phyloP scores from a whole-genome alignment of 495 filamentous ascomycete genomes.

The Clohesyomyces aquaticus region DNA sequence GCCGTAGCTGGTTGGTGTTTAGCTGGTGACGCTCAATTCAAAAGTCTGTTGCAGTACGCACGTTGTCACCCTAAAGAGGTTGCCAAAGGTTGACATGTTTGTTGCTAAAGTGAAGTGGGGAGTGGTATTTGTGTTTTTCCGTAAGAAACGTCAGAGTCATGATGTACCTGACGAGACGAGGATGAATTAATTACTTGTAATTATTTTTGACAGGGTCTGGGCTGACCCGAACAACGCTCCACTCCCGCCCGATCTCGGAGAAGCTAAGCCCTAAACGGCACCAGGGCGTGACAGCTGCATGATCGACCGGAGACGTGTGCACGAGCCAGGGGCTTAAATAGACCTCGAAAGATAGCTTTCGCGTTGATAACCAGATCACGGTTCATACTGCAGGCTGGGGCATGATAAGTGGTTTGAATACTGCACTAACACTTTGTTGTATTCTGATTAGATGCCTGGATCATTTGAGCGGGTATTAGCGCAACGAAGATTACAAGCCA shows the following conservation, averaged over 20 bases:
- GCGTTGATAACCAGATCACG: too few species aligned
- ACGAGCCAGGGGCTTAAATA: neutral
- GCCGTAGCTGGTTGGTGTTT: constrained; percentile 38
- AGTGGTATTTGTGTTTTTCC: neutral
- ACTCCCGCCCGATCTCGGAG: neutral
- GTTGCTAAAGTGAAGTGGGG: constrained; percentile 6
- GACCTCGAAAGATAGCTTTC: too few species aligned
- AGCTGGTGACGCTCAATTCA: constrained; percentile 6
- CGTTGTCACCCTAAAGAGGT: constrained; percentile 59
- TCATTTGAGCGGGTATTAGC: neutral
- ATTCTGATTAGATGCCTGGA: too few species aligned
- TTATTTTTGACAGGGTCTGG: neutral
- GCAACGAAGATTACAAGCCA: neutral
- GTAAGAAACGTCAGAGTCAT: constrained; percentile 4
- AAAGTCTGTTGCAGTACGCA: constrained; percentile 24
- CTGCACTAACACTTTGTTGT: too few species aligned
- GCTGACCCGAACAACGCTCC: neutral
- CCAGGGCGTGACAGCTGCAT: too few species aligned
- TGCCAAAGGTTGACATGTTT: constrained; percentile 88
- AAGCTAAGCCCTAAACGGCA: neutral
- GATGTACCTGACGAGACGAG: too few species aligned
- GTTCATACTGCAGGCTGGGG: too few species aligned
- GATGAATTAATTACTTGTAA: too few species aligned
- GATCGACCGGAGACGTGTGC: too few species aligned
- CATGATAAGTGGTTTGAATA: too few species aligned